Evolutionary conservation across 1,139 yeast genomes (phyloP), one percentile per base, ranked within the genome.

Genomic region (Tardiomyces blankii): DNA sequence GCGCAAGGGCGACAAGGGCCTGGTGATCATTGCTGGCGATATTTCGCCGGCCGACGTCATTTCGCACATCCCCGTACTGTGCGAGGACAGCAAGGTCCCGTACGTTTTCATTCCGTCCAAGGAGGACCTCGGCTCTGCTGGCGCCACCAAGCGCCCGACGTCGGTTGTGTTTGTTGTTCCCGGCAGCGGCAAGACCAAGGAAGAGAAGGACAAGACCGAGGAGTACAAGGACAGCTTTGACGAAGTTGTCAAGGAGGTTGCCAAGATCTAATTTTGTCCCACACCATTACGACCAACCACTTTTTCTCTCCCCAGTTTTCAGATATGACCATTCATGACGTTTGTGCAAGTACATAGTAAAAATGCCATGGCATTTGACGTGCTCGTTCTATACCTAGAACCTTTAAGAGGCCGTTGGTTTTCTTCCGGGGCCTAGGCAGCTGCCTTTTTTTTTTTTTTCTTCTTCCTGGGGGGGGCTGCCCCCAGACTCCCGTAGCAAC

Each of bases 111-210:
- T 91, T 54, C 98, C 98, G 58, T 87, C 96, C 46, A 91, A 91
- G 70, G 97, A 91, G 72, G 98, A 91, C 63, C 77, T 93, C 56
- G 99, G 99, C 38, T 83, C 95, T 53, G 98, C 99, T 30, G 97
- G 98, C 62, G 95, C 96, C 51, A 91, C 98, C 51, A 91, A 91
- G 74, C 82, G 99, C 74, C 98, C 98, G 58, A 93, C 99, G 38
- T 87, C 96, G 40, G 89, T 95, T 67, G 96, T 93, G 42, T 87
- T 93, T 89, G 77, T 93, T 60, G 95, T 89, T 46, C 98, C 98
- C 60, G 96, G 96, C 48, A 95, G 95, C 49, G 91, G 91, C 49
- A 85, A 86, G 70, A 75, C 82, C 61, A 81, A 80, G 70, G 87
- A 83, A 60, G 84, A 86, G 60, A 75, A 78, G 60, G 72, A 76